Base-by-base conservation (phyloP, 2,329 filamentous ascomycete genomes). In the Setomelanomma holmii region DNA sequence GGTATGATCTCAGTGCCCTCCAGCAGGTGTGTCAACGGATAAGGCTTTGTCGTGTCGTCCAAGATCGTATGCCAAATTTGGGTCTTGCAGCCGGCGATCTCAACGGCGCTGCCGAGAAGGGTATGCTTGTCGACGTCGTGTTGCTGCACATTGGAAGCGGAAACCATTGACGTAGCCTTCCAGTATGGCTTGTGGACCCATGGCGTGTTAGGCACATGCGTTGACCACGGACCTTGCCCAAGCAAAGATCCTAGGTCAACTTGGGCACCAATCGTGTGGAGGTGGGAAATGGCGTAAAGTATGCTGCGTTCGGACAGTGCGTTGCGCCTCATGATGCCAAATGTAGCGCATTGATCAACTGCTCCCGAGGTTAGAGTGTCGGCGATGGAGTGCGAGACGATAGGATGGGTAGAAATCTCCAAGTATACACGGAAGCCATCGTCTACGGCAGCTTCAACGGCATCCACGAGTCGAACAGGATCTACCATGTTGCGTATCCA, bases 1-100 rank as follows among this genome's bases (percentile, higher is more conserved):
- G 77, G 77, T 3, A 78, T 61, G 40, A 79, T 78, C 49, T 78
- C 75, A 4, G 75, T 74, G 10, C 74, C 76, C 40, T 73, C 64
- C 1, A 79, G 60, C 4, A 68, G 75, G 51, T 79, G 76, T 19
- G 41, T 67, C 4, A 71, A 67, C 1, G 76, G 76, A 55, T 77
- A 78, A 0, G 76, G 76, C 49, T 75, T 77, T 1, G 56, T 68
- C 10, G 65, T 60, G 45, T 70, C 7, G 66, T 61, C 4, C 58
- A 68, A 22, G 67, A 68, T 56, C 2, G 72, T 77, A 1, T 60
- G 63, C 50, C 64, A 76, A 1, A 76, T 44, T 20, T 35, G 51
- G n/a, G 51, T 71, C 4, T 69, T 55, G 2, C 61, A 66, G 6
- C 63, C 68, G 4, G 76, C 53, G 17, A 72, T 11, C 49, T 49